phyloP scores from a whole-genome alignment of 257 asterid species.

The Nicotiana knightiana region DNA sequence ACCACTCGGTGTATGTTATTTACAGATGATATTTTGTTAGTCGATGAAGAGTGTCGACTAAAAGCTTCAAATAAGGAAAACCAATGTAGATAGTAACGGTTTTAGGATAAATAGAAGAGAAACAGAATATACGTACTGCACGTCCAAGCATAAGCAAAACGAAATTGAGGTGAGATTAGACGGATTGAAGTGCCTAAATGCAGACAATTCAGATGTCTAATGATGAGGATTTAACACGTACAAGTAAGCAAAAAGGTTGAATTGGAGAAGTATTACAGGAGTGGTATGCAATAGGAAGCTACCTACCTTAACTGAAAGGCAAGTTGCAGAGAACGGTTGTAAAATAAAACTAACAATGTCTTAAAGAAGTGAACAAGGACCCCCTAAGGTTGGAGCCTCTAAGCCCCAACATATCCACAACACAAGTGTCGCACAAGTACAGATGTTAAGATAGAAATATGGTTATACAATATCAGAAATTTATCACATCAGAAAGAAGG shows the following conservation, averaged over 20 bases:
- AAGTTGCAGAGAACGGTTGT: not conserved
- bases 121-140: not conserved
- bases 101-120: not conserved
- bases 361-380: not conserved
- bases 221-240: not conserved
- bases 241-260: not conserved
- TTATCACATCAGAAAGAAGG: not conserved
- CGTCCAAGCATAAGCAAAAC: not conserved
- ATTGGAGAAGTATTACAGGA: not conserved
- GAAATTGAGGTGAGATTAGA: slow-evolving; percentile 9
- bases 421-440: not conserved
- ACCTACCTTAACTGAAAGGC: not conserved
- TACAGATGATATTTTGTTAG: not conserved
- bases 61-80: not conserved
- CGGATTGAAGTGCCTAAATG: not conserved
- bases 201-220: not conserved
- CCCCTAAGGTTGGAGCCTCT: not conserved
- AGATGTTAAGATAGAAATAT: not conserved
- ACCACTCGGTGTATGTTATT: not conserved
- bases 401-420: not conserved
- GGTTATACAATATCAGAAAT: not conserved
- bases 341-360: not conserved
- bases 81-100: not conserved
- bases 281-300: not conserved
- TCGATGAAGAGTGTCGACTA: not conserved